Base-by-base conservation (phyloP, 805 yeast genomes). In the Diddensiella caesifluorescens region DNA sequence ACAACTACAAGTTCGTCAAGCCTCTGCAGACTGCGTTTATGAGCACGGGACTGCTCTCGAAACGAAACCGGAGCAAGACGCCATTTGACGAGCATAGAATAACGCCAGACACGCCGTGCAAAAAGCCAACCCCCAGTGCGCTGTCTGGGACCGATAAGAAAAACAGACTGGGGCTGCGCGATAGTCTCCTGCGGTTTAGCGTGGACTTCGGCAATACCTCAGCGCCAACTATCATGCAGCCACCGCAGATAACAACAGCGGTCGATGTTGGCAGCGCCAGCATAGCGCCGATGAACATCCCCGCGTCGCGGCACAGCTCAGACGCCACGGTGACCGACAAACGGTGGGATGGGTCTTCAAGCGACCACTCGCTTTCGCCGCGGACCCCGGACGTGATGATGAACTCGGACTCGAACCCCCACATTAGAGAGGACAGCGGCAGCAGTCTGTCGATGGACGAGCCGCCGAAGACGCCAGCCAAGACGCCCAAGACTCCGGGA, bases 1-100 rank as follows among this genome's bases (percentile, higher is more conserved):
- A 73, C 12, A 67, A 73, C 12, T 84, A 80, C 61, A 74, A 77
- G 49, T 75, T 77, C 36, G 92, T 83, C 18, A 83, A 82, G 56
- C 95, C 95, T 2, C 69, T 86, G 29, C 95, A 85, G 58, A 80
- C 89, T 0, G 95, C 92, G 12, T 86, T 86, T 61, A 71, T 77
- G 58, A 74, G 89, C 2, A 66, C 84, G 0, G 95, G 95, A 0
- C 64, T 86, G 26, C 61, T 80, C 45, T 76, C 82, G 28, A 79
- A 79, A 59, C 68, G 82, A 62, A 66, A 79, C 34, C 62, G 61
- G 61, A 65, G 67, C 58, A 53, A 60, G 56, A 47, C 46, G 13
- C 27, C 35, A 18, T 35, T 39, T 34, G 38, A 47, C 32, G 35
- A 58, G 50, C 35, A 45, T 18, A 25, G 67, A 26, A 53, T 55